phyloP scores from a whole-genome alignment of 2,329 filamentous ascomycete species.

The Fusarium luffae region DNA sequence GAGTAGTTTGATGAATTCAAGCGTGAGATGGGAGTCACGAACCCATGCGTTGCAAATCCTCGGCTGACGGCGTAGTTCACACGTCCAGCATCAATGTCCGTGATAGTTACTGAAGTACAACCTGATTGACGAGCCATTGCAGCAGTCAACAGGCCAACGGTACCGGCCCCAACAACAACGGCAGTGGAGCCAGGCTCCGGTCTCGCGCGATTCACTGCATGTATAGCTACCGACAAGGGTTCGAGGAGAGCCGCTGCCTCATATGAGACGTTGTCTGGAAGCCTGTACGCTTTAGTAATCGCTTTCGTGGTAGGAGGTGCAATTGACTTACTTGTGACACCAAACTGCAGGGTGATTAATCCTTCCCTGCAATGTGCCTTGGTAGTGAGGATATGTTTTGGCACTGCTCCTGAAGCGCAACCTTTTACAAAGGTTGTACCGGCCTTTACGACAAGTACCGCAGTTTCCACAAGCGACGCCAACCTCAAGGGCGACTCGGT shows the following conservation, averaged over 20 bases:
- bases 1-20: slow-evolving; percentile 58
- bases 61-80: slow-evolving; percentile 68
- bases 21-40: slow-evolving; percentile 60
- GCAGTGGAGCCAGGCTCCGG: slow-evolving; percentile 65
- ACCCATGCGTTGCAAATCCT: slow-evolving; percentile 70
- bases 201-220: slow-evolving; percentile 67
- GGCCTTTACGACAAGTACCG: slow-evolving; percentile 61
- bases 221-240: slow-evolving; percentile 70
- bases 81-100: slow-evolving; percentile 69
- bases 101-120: slow-evolving; percentile 68
- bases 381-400: slow-evolving; percentile 71
- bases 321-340: slow-evolving; percentile 67
- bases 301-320: neutral
- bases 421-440: slow-evolving; percentile 71
- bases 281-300: slow-evolving; percentile 50
- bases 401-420: slow-evolving; percentile 72
- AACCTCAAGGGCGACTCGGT: slow-evolving; percentile 69
- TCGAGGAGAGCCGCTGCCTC: slow-evolving; percentile 70
- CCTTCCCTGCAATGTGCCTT: slow-evolving; percentile 70
- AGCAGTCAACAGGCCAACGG: slow-evolving; percentile 71
- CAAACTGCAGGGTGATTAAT: slow-evolving; percentile 71
- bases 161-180: slow-evolving; percentile 73
- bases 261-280: slow-evolving; percentile 69
- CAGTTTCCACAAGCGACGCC: slow-evolving; percentile 66
- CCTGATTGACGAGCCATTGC: slow-evolving; percentile 71